phyloP scores from a whole-genome alignment of 805 yeast genomes.

The Ogataea methylovora region DNA sequence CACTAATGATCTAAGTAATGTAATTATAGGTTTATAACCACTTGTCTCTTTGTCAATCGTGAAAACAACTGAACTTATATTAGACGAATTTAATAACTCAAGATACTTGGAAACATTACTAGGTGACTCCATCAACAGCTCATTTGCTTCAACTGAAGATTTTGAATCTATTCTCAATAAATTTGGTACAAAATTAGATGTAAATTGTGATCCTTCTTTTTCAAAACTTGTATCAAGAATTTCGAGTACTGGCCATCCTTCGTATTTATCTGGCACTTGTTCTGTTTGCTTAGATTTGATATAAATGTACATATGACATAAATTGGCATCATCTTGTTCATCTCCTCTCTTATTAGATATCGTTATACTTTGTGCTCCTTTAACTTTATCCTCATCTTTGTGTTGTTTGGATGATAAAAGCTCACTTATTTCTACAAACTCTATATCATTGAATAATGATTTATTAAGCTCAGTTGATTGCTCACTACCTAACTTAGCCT shows the following conservation, averaged over 20 bases:
- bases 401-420: conserved; percentile 1
- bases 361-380: conserved; percentile 6
- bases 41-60: conserved; percentile 21
- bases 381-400: neutral
- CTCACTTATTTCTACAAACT: conserved; percentile 20
- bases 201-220: conserved; percentile 7
- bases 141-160: conserved; percentile 21
- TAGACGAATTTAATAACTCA: conserved; percentile 19
- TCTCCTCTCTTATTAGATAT: neutral
- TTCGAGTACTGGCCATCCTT: conserved; percentile 19
- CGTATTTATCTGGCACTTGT: conserved; percentile 7
- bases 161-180: neutral
- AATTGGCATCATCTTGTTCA: neutral
- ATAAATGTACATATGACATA: conserved; percentile 23
- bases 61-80: conserved; percentile 17
- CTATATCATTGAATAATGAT: conserved; percentile 21
- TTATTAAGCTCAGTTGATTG: conserved; percentile 8
- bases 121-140: conserved; percentile 16
- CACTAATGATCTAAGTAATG: conserved; percentile 17
- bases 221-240: conserved; percentile 14
- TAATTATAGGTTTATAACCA: conserved; percentile 20
- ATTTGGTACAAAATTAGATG: conserved; percentile 1
- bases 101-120: conserved; percentile 20
- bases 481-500: conserved; percentile 16
- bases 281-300: conserved; percentile 16